Percentiles rank a stretch among this genome's conserved stretches.
Conservation (phyloP, 83 land plant species). For the Diphasiastrum complanatum region DNA sequence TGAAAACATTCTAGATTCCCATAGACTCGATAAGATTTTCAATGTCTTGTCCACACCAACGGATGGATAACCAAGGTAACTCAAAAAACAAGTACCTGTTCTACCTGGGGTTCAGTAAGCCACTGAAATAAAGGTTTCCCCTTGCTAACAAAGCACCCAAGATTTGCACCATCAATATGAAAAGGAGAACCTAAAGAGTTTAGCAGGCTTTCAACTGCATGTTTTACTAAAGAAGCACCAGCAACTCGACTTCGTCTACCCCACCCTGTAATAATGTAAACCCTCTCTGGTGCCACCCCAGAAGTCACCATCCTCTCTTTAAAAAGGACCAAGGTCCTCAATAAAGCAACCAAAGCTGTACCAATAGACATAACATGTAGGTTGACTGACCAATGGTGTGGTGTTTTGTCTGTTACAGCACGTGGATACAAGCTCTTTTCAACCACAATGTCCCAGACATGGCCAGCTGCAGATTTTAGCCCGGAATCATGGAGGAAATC, state of each 20-base stretch:
- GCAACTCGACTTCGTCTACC: slow-evolving; percentile 85
- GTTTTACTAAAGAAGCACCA: slow-evolving; percentile 81
- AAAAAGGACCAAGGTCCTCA: slow-evolving; percentile 67
- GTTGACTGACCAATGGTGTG: slow-evolving; percentile 82
- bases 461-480: slow-evolving; percentile 73
- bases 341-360: slow-evolving; percentile 81
- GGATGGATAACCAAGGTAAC: too few species aligned
- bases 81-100: slow-evolving; percentile 77
- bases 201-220: slow-evolving; percentile 71
- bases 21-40: too few species aligned
- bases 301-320: slow-evolving; percentile 49
- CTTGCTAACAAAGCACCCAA: slow-evolving; percentile 85
- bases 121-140: slow-evolving; percentile 72
- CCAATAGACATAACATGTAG: slow-evolving; percentile 99
- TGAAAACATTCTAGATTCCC: too few species aligned
- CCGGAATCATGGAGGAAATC: slow-evolving; percentile 86
- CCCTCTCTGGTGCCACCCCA: slow-evolving; percentile 53
- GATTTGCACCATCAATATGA: slow-evolving; percentile 60
- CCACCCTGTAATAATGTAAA: slow-evolving; percentile 97
- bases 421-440: slow-evolving; percentile 81
- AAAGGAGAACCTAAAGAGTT: slow-evolving; percentile 71
- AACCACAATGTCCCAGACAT: slow-evolving; percentile 90
- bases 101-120: slow-evolving; percentile 66
- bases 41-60: too few species aligned
- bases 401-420: slow-evolving; percentile 61